Evolutionary conservation across 225 moss, liverwort and hornwort species (phyloP).

Genomic region (Marchantia polymorpha): DNA sequence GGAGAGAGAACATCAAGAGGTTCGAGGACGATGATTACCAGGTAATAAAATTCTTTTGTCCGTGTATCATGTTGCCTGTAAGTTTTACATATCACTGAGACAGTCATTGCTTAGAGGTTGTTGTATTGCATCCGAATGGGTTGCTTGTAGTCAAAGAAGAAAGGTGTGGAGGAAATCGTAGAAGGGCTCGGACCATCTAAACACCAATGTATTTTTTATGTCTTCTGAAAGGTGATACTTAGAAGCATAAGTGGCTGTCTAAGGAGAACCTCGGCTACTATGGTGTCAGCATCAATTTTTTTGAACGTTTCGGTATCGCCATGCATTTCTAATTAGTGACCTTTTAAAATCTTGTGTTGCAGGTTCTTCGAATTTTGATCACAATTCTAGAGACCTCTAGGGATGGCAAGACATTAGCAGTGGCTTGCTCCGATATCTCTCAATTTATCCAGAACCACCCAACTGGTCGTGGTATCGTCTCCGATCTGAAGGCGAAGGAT

Average conservation of each 20-base stretch:
- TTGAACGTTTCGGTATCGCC: background rate
- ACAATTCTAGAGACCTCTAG: slow-evolving; percentile 66
- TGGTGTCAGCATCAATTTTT: background rate
- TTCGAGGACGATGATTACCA: slow-evolving; percentile 86
- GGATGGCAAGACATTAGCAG: slow-evolving; percentile 71
- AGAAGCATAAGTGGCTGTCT: background rate
- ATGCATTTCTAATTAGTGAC: background rate
- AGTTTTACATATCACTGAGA: background rate
- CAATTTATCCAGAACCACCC: slow-evolving; percentile 84
- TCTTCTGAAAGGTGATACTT: background rate
- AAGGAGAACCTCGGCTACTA: too few species aligned
- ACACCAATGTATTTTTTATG: background rate
- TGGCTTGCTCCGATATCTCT: slow-evolving; percentile 80
- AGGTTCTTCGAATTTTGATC: slow-evolving; percentile 81
- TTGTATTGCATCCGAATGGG: background rate
- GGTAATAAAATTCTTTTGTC: slow-evolving; percentile 37
- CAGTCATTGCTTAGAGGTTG: too few species aligned
- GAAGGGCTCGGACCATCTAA: background rate
- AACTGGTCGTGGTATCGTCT: slow-evolving; percentile 73
- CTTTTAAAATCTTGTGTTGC: slow-evolving; percentile 9
- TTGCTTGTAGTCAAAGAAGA: background rate
- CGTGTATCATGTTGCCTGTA: background rate
- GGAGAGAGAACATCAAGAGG: slow-evolving; percentile 84
- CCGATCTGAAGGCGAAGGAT: slow-evolving; percentile 84
- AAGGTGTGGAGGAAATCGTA: background rate